Conservation (phyloP, 1,284 basidiomycete genomes). For the Phaffia rhodozyma region DNA sequence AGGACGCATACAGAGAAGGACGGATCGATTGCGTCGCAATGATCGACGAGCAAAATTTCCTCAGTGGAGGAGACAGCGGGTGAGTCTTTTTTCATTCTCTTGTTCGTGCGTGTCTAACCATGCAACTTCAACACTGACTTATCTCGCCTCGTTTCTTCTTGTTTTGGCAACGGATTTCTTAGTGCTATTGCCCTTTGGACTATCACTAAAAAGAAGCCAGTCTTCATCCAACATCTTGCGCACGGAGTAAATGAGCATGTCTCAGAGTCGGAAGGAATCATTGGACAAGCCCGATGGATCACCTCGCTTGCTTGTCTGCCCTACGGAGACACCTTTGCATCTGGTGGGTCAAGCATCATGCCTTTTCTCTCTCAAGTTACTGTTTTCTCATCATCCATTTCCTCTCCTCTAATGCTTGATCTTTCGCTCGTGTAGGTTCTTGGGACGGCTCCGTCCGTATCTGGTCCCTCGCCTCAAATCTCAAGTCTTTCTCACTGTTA, state of each 20-base stretch:
- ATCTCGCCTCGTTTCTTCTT: not conserved
- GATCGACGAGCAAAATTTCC: constrained; percentile 84
- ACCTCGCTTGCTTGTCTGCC: constrained; percentile 67
- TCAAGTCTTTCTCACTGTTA: constrained; percentile 61
- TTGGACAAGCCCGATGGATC: constrained; percentile 77
- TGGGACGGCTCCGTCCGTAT: constrained; percentile 81
- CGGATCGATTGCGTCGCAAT: constrained; percentile 85
- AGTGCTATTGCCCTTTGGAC: constrained; percentile 87
- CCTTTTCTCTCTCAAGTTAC: not conserved
- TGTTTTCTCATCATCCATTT: not conserved
- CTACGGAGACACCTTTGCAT: constrained; percentile 84
- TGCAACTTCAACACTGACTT: not conserved
- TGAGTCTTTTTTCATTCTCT: constrained; percentile 35
- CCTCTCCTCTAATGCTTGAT: constrained; percentile 11
- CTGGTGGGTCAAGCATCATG: constrained; percentile 45
- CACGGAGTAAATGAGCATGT: constrained; percentile 68
- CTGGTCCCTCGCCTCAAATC: constrained; percentile 69
- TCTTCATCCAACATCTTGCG: constrained; percentile 69
- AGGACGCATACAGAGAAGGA: constrained; percentile 39
- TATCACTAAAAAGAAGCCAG: constrained; percentile 89
- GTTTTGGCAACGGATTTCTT: not conserved
- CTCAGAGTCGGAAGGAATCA: constrained; percentile 59
- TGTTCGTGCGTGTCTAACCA: constrained; percentile 1
- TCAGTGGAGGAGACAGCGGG: constrained; percentile 94
- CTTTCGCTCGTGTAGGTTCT: constrained; percentile 48